phyloP scores from a whole-genome alignment of 345 rosid species.

The Iberis pinnata region DNA sequence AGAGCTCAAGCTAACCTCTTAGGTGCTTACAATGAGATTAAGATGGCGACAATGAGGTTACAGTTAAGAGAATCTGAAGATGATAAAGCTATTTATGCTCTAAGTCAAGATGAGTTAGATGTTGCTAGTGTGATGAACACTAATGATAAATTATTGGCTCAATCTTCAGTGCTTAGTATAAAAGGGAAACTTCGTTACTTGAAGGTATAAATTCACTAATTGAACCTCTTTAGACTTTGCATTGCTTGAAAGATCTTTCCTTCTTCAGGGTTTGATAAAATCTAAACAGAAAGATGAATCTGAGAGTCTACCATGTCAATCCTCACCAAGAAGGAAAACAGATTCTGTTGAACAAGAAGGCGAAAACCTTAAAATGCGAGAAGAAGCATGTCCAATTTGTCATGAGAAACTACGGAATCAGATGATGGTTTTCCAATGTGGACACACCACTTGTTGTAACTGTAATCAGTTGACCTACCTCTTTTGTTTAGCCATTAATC shows the following conservation, averaged over 20 bases:
- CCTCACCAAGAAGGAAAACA: slow-evolving; percentile 36
- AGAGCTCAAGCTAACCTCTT: slow-evolving; percentile 78
- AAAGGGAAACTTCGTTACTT: slow-evolving; percentile 89
- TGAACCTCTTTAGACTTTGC: not conserved
- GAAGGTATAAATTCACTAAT: slow-evolving; percentile 49
- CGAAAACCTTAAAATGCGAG: slow-evolving; percentile 38
- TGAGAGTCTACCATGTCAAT: slow-evolving; percentile 34
- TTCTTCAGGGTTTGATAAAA: slow-evolving; percentile 66
- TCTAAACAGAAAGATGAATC: slow-evolving; percentile 47
- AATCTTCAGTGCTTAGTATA: slow-evolving; percentile 45
- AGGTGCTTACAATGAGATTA: slow-evolving; percentile 83
- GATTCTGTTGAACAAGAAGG: slow-evolving; percentile 34
- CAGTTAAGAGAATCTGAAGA: slow-evolving; percentile 68
- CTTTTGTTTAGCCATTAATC: not conserved
- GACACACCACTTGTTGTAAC: slow-evolving; percentile 86
- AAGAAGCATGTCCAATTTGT: slow-evolving; percentile 87
- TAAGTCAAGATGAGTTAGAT: slow-evolving; percentile 65
- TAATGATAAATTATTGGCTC: slow-evolving; percentile 68
- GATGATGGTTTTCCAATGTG: slow-evolving; percentile 96
- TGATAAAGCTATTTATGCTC: slow-evolving; percentile 67
- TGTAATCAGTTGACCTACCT: slow-evolving; percentile 41
- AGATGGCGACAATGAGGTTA: slow-evolving; percentile 85
- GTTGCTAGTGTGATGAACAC: slow-evolving; percentile 66
- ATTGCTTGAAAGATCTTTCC: slow-evolving; percentile 6
- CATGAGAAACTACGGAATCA: slow-evolving; percentile 67